Evolutionary conservation across 2,329 filamentous ascomycete species (phyloP).

Genomic region (Alternaria longipes): DNA sequence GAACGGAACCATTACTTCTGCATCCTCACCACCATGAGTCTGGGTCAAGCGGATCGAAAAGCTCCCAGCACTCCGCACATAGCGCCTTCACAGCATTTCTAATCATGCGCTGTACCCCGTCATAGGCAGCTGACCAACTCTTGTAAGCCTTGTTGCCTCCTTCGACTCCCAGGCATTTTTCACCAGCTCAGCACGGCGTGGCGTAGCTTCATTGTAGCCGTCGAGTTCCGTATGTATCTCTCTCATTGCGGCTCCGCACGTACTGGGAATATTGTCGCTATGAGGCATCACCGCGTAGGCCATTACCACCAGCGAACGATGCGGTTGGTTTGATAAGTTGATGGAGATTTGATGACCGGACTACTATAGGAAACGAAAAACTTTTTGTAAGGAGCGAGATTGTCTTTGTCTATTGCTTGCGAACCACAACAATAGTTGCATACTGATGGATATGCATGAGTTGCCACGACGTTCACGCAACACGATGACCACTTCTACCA

Average conservation of each 20-base stretch:
- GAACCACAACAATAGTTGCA: neutral
- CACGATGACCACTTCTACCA: conserved; percentile 1
- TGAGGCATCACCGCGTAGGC: neutral
- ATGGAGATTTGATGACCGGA: neutral
- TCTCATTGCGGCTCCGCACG: neutral
- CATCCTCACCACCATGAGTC: neutral
- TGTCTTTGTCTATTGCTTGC: neutral
- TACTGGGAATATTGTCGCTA: neutral
- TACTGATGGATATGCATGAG: neutral
- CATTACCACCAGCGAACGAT: neutral
- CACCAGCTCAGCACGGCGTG: neutral
- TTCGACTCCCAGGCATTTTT: neutral
- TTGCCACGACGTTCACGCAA: neutral
- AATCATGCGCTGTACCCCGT: neutral
- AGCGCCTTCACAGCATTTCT: neutral
- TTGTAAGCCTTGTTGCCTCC: neutral
- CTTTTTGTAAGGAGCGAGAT: neutral
- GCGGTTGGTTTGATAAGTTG: neutral
- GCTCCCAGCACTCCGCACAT: neutral
- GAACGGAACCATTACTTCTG: neutral
- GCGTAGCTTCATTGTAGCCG: neutral
- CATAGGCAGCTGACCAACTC: neutral
- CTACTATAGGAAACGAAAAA: neutral
- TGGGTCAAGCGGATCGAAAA: neutral
- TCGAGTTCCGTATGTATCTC: neutral